These are phyloP conservation scores for Globisporangium splendens DNA, from an alignment of 352 stramenopile species.

Conservation along the genomic window DNA sequence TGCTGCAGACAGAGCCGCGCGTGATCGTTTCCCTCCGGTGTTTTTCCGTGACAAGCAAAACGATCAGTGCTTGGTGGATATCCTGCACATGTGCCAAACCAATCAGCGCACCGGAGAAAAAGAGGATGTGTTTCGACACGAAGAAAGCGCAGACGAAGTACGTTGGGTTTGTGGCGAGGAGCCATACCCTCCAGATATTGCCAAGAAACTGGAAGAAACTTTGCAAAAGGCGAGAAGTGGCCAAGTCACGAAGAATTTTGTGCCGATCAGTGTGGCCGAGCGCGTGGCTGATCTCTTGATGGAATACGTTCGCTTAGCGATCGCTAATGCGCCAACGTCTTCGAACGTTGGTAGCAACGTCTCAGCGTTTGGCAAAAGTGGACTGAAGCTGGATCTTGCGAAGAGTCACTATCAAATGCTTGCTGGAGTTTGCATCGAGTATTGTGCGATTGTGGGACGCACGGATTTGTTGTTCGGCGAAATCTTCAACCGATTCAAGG, in stretches of 20 bases:
- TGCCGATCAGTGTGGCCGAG: slow-evolving; percentile 86
- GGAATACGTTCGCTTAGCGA: slow-evolving; percentile 87
- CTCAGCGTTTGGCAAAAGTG: slow-evolving; percentile 46
- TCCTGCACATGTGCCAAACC: slow-evolving; percentile 89
- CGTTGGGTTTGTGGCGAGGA: slow-evolving; percentile 81
- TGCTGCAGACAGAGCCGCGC: slow-evolving; percentile 70
- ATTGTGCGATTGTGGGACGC: slow-evolving; percentile 86
- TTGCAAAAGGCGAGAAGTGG: slow-evolving; percentile 80
- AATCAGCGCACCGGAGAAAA: slow-evolving; percentile 87
- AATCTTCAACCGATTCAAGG: slow-evolving; percentile 86
- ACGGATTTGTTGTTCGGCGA: slow-evolving; percentile 86
- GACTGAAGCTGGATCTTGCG: slow-evolving; percentile 84
- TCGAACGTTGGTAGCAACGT: slow-evolving; percentile 12
- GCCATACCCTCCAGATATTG: slow-evolving; percentile 71
- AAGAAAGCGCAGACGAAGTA: slow-evolving; percentile 81
- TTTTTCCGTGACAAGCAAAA: slow-evolving; percentile 89
- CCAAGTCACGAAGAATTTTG: slow-evolving; percentile 85
- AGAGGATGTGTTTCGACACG: slow-evolving; percentile 82
- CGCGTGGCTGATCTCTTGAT: slow-evolving; percentile 87
- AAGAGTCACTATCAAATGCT: slow-evolving; percentile 96
- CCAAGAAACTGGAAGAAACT: slow-evolving; percentile 83
- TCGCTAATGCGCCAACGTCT: slow-evolving; percentile 64
- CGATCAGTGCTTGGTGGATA: slow-evolving; percentile 86
- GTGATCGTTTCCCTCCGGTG: slow-evolving; percentile 81
- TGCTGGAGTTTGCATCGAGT: slow-evolving; percentile 94